A percentile compares a stretch with the other conserved stretches of the same genome.
phyloP scores from a whole-genome alignment of 2,329 filamentous ascomycete species.

The Cordyceps militaris region DNA sequence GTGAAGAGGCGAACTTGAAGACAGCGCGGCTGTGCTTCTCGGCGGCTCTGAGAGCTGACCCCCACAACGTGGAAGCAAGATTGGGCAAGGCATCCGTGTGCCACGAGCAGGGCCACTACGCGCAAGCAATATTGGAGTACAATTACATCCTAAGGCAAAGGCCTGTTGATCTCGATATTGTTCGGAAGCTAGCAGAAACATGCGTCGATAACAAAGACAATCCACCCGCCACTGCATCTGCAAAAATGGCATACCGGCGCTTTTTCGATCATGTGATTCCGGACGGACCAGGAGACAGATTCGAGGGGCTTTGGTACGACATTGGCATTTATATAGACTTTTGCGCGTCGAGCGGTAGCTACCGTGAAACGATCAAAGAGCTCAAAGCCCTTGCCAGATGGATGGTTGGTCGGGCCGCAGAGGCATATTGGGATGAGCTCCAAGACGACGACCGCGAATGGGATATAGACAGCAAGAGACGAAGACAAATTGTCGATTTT shows the following conservation, averaged over 20 bases:
- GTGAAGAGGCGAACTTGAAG: slow-evolving; percentile 43
- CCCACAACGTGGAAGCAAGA: slow-evolving; percentile 49
- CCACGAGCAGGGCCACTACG: slow-evolving; percentile 44
- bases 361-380: slow-evolving; percentile 58
- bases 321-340: slow-evolving; percentile 81
- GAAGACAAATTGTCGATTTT: slow-evolving; percentile 54
- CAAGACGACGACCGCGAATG: slow-evolving; percentile 80
- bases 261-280: slow-evolving; percentile 38
- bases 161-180: slow-evolving; percentile 47
- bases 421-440: slow-evolving; percentile 69
- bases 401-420: slow-evolving; percentile 68
- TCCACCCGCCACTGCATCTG: slow-evolving; percentile 30
- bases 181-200: slow-evolving; percentile 50
- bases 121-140: slow-evolving; percentile 51
- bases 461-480: slow-evolving; percentile 66
- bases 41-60: slow-evolving; percentile 51
- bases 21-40: slow-evolving; percentile 54
- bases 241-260: slow-evolving; percentile 41
- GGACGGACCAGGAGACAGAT: slow-evolving; percentile 25
- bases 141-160: slow-evolving; percentile 44
- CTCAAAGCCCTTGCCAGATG: slow-evolving; percentile 71
- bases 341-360: slow-evolving; percentile 57
- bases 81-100: slow-evolving; percentile 53
- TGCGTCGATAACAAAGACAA: slow-evolving; percentile 45
- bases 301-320: slow-evolving; percentile 64